A percentile compares a stretch with the other conserved stretches of the same genome.
Evolutionary conservation across 306 rosid species (phyloP).

Genomic region (Medicago arabica): DNA sequence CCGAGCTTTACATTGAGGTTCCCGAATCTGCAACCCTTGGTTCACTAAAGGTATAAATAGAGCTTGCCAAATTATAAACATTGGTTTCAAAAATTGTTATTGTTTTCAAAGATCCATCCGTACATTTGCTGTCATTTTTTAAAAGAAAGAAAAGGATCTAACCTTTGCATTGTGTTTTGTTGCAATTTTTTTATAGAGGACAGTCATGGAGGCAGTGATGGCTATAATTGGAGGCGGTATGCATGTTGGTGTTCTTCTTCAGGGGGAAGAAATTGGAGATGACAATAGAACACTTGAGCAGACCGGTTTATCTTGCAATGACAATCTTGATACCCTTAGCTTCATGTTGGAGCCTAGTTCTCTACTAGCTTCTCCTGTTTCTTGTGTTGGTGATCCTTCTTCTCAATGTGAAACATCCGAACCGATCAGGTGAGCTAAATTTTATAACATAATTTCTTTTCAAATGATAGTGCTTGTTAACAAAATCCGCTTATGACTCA

Average conservation of each 20-base stretch:
- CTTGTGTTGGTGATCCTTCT: constrained; percentile 56
- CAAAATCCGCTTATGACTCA: constrained; percentile 5
- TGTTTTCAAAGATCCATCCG: constrained; percentile 16
- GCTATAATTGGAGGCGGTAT: constrained; percentile 74
- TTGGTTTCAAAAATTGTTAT: constrained; percentile 2
- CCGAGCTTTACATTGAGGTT: constrained; percentile 91
- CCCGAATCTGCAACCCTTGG: constrained; percentile 87
- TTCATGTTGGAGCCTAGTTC: constrained; percentile 81
- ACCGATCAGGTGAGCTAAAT: constrained; percentile 57
- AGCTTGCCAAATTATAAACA: not conserved
- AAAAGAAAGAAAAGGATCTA: not conserved
- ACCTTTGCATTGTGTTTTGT: constrained; percentile 16
- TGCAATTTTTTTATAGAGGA: constrained; percentile 60
- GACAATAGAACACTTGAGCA: constrained; percentile 82
- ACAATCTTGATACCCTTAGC: constrained; percentile 72
- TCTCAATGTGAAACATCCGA: constrained; percentile 61
- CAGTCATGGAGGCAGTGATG: constrained; percentile 78
- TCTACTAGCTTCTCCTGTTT: constrained; percentile 51
- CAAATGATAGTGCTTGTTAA: constrained; percentile 6
- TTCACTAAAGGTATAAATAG: constrained; percentile 70
- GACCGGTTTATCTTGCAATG: constrained; percentile 81
- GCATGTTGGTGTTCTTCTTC: constrained; percentile 72
- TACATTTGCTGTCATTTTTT: not conserved
- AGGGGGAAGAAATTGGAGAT: constrained; percentile 79
- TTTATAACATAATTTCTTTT: constrained; percentile 26